Percentiles rank a stretch among this genome's conserved stretches.
These are phyloP conservation scores for Vitis cinerea DNA, from an alignment of 164 flowering plant species.

Conservation along the genomic window DNA sequence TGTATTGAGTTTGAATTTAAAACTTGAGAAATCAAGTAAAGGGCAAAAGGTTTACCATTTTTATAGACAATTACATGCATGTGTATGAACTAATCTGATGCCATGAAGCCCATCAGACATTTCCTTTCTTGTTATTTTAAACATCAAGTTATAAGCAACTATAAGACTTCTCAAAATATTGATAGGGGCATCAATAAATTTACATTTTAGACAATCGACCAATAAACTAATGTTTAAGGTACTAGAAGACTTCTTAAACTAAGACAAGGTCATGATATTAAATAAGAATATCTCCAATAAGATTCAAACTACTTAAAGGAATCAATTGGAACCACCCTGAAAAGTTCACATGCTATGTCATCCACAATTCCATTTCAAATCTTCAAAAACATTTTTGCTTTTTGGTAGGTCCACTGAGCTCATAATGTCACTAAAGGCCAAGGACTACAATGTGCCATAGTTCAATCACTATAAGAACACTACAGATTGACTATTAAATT, in stretches of 20 bases:
- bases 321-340: not conserved
- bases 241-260: not conserved
- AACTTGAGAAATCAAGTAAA: no score
- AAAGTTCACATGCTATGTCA: not conserved
- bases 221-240: no score
- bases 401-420: not conserved
- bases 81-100: no score
- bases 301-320: not conserved
- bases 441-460: not conserved
- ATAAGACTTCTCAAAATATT: no score
- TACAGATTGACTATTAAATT: not conserved
- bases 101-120: no score
- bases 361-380: not conserved
- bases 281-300: not conserved
- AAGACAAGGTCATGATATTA: not conserved
- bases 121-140: no score
- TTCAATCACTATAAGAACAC: not conserved
- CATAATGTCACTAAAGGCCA: not conserved
- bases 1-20: no score
- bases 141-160: no score
- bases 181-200: no score
- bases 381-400: not conserved
- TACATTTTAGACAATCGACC: no score
- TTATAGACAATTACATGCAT: no score
- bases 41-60: no score